Conservation (phyloP, 192 early-diverging fungal genomes). For the Radiomyces spectabilis region DNA sequence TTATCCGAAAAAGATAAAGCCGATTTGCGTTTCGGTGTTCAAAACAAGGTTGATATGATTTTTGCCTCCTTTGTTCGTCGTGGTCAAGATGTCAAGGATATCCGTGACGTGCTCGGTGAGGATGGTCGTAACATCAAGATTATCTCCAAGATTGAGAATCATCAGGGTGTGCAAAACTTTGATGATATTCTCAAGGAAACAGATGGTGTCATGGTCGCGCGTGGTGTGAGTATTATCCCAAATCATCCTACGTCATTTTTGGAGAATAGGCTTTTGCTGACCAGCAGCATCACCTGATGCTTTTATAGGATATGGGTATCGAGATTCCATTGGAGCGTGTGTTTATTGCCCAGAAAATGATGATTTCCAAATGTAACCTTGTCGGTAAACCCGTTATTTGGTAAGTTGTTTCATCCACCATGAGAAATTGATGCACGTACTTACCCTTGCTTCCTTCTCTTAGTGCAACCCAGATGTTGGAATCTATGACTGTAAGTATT, state of each 20-base stretch:
- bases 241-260: not conserved
- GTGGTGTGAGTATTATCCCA: constrained; percentile 47
- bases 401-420: too few relatives aligned
- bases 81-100: constrained; percentile 83
- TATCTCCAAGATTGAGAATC: constrained; percentile 96
- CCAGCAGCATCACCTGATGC: not conserved
- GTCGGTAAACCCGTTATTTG: constrained; percentile 95
- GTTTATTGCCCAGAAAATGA: constrained; percentile 95
- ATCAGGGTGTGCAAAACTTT: constrained; percentile 97
- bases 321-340: constrained; percentile 94
- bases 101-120: constrained; percentile 77
- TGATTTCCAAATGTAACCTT: constrained; percentile 96
- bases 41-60: constrained; percentile 90
- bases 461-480: constrained; percentile 97
- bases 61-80: constrained; percentile 97
- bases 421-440: too few relatives aligned
- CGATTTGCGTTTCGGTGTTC: constrained; percentile 87
- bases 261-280: not conserved
- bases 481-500: constrained; percentile 78
- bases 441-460: too few relatives aligned
- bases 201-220: constrained; percentile 98
- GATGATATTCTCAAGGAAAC: constrained; percentile 91
- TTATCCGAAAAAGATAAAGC: constrained; percentile 92
- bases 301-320: constrained; percentile 75
- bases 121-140: constrained; percentile 86